Base-by-base conservation (phyloP, 139 green algal genomes). In the Chlamydomonas applanata region DNA sequence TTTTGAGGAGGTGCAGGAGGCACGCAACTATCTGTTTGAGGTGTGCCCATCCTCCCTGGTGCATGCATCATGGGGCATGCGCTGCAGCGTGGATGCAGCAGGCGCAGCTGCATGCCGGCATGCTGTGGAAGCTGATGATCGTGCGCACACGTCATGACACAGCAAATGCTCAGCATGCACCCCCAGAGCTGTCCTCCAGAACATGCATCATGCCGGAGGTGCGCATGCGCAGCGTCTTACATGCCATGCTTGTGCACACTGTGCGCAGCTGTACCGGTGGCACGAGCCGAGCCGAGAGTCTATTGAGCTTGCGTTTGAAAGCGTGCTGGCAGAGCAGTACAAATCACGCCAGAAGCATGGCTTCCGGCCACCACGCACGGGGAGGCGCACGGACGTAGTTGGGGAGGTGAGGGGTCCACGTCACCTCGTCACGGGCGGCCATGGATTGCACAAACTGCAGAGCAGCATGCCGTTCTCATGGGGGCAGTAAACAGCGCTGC, bases 291-390 rank as follows among this genome's bases (percentile, higher is more conserved):
- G 85, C 73, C 70, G 85, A 34, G 92, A 97, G 63, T 73, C 89
- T 11, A 95, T 97, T 19, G 92, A 97, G 83, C 77, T 93, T 22
- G 92, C 92, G 0, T 94, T 92, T 76, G 92, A 97, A 59, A 76
- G 44, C 27, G 82, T 97, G 52, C 84, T 96, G 34, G 69, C 92
- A 76, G 80, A 94, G 61, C 87, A 86, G 45, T 80, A 91, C 60
- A 91, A 91, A 40, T 27, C 62, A 7, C 83, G 92, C 46, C 75
- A 89, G 35, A 89, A 89, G 72, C 82, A 81, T 29, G 92, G 92
- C 22, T 95, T 97, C 76, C 67, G 64, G 62, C 89, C 88, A 29
- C 84, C 91, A 3, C 73, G 77, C 34, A 85, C 60, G 1, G 88
- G 91, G 22, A n/a, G 76, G 17, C 80, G 82, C 22, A 77, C 46